Conservation (phyloP, 176 grass and related monocot species). For the Musa acuminata region DNA sequence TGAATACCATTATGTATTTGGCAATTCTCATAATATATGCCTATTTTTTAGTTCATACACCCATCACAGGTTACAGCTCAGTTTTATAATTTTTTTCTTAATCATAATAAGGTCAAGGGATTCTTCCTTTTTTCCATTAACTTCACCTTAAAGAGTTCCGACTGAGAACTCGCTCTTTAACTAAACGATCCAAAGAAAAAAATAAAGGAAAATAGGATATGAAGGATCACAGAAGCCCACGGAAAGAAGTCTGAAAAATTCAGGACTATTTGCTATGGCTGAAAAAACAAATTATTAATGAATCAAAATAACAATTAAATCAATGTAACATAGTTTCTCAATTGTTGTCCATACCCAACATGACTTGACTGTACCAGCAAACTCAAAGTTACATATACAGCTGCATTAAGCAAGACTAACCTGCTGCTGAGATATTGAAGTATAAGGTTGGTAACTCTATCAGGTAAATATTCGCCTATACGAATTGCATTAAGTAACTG, state of each 20-base stretch:
- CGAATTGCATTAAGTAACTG: conserved; percentile 79
- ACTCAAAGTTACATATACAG: too few relatives aligned
- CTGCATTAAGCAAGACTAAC: conserved; percentile 24
- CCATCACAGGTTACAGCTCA: too few relatives aligned
- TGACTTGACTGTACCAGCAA: too few relatives aligned
- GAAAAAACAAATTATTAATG: background rate
- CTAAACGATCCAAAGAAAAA: background rate
- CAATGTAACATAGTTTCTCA: background rate
- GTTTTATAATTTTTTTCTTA: too few relatives aligned
- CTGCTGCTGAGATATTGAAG: conserved; percentile 94
- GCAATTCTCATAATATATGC: too few relatives aligned
- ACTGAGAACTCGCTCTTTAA: too few relatives aligned
- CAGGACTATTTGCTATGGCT: background rate
- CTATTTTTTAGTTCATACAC: too few relatives aligned
- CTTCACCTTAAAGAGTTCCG: too few relatives aligned
- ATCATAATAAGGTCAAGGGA: too few relatives aligned
- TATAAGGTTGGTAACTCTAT: conserved; percentile 89
- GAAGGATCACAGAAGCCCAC: background rate
- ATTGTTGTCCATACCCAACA: too few relatives aligned
- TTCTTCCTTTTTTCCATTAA: too few relatives aligned
- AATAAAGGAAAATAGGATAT: background rate
- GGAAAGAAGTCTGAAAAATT: background rate
- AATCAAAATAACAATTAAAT: background rate
- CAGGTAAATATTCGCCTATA: conserved; percentile 76
- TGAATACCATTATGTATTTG: too few relatives aligned